Evolutionary conservation across 805 yeast species (phyloP), one percentile per base, ranked within the genome.

Genomic region (Wickerhamiella galacta): DNA sequence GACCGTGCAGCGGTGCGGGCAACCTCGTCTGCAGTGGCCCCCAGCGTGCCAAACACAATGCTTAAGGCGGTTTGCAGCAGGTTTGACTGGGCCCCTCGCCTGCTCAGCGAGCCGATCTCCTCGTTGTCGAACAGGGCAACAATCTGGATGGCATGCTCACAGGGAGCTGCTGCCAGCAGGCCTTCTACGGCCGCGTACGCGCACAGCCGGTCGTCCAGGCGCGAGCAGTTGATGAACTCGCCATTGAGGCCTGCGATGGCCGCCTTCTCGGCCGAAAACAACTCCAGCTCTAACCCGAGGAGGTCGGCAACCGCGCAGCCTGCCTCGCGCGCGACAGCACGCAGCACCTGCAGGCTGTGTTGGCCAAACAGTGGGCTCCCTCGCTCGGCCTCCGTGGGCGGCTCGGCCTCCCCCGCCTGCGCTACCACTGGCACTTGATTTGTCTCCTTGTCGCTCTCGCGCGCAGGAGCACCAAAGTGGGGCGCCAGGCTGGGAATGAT

Each of bases 11-110:
- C 72, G 12, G 49, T 34, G 28, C 40, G 43, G 9, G 38, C 31
- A 67, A 50, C 18, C 65, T 53, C 38, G 52, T 61, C 32, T 61
- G 47, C 28, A 51, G 45, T 18, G 42, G 39, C 31, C 5, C 25
- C 20, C 23, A 69, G 50, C 4, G 57, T 54, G 1, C 83, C 66
- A 20, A 46, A 39, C 16, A 49, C 42, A 6, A 85, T 66, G 18
- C 62, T 57, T 14, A 77, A 61, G 12, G 68, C 64, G 33, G 68
- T 54, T 48, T 77, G 81, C 32, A 77, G 53, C 31, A 79, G 58
- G 7, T 79, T 80, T 40, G 87, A 83, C 49, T 66, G 67, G 32
- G 82, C 82, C 43, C 93, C 93, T 45, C 73, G 81, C 54, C 83
- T 66, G 6, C 79, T 63, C 29, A 70, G 63, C 8, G 83, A 73